A percentile compares a stretch with the other conserved stretches of the same genome.
Conservation (phyloP, 2,329 filamentous ascomycete genomes). For the Microascus cirrosus region DNA sequence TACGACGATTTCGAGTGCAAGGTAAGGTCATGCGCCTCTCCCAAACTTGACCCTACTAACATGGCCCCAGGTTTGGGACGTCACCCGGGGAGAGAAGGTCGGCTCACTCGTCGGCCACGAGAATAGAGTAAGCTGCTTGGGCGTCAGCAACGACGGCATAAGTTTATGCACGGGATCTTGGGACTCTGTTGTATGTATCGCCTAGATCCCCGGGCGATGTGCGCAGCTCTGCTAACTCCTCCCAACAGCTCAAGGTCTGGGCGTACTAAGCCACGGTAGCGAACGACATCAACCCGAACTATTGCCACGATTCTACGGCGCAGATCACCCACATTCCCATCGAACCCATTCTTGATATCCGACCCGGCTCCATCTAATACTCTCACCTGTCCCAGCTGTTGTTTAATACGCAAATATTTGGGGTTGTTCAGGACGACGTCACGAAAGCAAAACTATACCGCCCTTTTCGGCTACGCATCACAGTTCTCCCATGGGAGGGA, state of each 20-base stretch:
- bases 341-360: conserved; percentile 7
- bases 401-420: conserved; percentile 1
- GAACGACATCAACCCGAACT: conserved; percentile 1
- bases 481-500: neutral
- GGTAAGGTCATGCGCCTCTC: conserved; percentile 41
- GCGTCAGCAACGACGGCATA: conserved; percentile 97
- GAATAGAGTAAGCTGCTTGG: conserved; percentile 96
- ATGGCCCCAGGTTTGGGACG: conserved; percentile 78
- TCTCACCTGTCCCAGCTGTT: conserved; percentile 5
- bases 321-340: conserved; percentile 5
- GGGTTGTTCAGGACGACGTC: conserved; percentile 3
- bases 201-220: neutral
- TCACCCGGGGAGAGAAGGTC: conserved; percentile 91
- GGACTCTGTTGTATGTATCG: conserved; percentile 82
- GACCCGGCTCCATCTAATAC: conserved; percentile 5
- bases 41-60: conserved; percentile 6
- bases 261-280: conserved; percentile 46
- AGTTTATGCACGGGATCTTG: conserved; percentile 98
- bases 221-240: conserved; percentile 21
- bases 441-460: conserved; percentile 2
- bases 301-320: conserved; percentile 4
- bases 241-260: conserved; percentile 69
- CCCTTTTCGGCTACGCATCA: neutral
- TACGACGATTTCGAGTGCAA: conserved; percentile 99
- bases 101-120: conserved; percentile 95